Base-by-base conservation (phyloP, 148 eudicot species). In the Spergularia marina region DNA sequence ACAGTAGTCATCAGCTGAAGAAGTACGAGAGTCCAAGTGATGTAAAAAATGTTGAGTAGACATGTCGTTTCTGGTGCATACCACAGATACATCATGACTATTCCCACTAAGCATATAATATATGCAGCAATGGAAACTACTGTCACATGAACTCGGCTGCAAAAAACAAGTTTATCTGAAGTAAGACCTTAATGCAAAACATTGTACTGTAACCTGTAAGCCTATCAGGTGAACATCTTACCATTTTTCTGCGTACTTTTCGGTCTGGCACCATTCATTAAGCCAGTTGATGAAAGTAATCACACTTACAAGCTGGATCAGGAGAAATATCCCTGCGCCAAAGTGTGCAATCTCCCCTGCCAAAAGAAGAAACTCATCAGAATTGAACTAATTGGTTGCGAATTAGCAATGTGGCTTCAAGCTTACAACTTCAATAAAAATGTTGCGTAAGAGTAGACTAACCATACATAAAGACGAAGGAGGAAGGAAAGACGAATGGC, bases 301-400 rank as follows among this genome's bases (percentile, higher is more conserved):
- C 55, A 92, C 87, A 76, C 97, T 92, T 49, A 92, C 81, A 40
- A 92, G 87, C 86, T 92, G 97, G 74, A 92, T 87, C 54, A 92
- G 76, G 49, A 90, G 87, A 78, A 90, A 92, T 54, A 92, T 84
- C 87, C 97, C 97, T 1, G 97, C 97, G 9, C 97, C 97, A 81
- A 92, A 89, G 81, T 92, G 97, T n/a, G 97, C 97, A 36, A 90
- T 49, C 52, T 86, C 80, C 70, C 95, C 97, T 92, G 95, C 76
- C 36, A 84, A 77, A 71, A 21, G 15, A 66, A 74, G 8, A 69
- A 55, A 47, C 15, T 78, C 44, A 54, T 56, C 54, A 47, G 53
- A 44, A 6, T 44, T 30, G 36, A 30, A 30, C 49, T 44, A 44
- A 44, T 44, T 44, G 8, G 10, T 44, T 44, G 10, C 9, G 49